Evolutionary conservation across 2,329 filamentous ascomycete species (phyloP).

Genomic region (Colletotrichum sp.): DNA sequence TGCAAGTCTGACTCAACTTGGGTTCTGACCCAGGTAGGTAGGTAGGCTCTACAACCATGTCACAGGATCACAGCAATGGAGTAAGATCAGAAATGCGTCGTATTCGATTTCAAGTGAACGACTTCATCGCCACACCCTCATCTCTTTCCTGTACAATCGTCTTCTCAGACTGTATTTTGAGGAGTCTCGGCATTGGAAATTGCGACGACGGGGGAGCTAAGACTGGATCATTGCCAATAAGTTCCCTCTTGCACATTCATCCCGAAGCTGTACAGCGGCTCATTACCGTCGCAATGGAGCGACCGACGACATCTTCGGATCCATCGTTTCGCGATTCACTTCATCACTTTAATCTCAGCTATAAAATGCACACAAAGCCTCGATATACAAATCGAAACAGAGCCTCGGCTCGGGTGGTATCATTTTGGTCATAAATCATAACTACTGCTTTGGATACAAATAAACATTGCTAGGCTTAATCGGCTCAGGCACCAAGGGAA

Average conservation of each 20-base stretch:
- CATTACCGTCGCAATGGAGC: too few relatives aligned
- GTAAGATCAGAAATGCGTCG: background rate
- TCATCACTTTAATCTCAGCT: background rate
- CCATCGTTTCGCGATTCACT: background rate
- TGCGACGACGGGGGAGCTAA: too few relatives aligned
- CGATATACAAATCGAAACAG: background rate
- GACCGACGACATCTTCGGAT: background rate
- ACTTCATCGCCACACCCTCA: background rate
- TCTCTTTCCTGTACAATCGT: background rate
- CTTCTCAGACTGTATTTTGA: background rate
- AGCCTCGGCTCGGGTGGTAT: conserved; percentile 10
- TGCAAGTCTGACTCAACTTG: background rate
- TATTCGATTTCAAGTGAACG: background rate
- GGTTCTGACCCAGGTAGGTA: background rate
- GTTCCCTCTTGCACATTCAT: background rate
- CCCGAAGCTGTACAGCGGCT: too few relatives aligned
- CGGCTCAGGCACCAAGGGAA: background rate
- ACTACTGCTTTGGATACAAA: conserved; percentile 9
- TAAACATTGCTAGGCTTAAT: conserved; percentile 12
- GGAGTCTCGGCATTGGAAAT: too few relatives aligned
- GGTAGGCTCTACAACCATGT: background rate
- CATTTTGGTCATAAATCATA: conserved; percentile 16
- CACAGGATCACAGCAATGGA: background rate
- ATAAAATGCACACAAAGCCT: background rate
- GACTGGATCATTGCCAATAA: background rate